phyloP scores from a whole-genome alignment of 306 rosid genomes.

The Malus orientalis region DNA sequence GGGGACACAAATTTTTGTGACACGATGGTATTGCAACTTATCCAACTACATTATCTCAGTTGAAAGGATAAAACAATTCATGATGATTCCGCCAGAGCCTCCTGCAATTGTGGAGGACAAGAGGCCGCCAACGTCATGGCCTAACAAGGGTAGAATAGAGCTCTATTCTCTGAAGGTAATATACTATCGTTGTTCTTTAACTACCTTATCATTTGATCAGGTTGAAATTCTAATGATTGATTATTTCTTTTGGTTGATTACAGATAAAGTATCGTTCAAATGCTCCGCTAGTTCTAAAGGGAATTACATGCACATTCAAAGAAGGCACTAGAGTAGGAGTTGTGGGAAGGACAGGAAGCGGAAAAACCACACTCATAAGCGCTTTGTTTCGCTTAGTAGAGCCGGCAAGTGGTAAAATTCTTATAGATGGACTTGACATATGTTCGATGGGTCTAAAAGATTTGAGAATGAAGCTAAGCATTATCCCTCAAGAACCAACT shows the following conservation, averaged over 20 bases:
- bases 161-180: slow-evolving; percentile 48
- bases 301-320: slow-evolving; percentile 56
- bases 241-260: background rate
- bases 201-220: background rate
- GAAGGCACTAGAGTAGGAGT: slow-evolving; percentile 73
- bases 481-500: slow-evolving; percentile 85
- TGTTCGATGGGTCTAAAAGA: slow-evolving; percentile 70
- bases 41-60: slow-evolving; percentile 58
- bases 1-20: slow-evolving; percentile 25
- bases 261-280: slow-evolving; percentile 62
- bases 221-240: background rate
- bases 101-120: slow-evolving; percentile 44
- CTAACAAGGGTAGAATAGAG: slow-evolving; percentile 63
- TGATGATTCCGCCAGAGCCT: slow-evolving; percentile 59
- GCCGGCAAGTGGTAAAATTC: slow-evolving; percentile 47
- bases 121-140: slow-evolving; percentile 70
- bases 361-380: slow-evolving; percentile 70
- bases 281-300: slow-evolving; percentile 59
- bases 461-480: slow-evolving; percentile 61
- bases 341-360: slow-evolving; percentile 86
- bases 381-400: slow-evolving; percentile 81
- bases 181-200: background rate
- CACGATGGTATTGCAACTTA: slow-evolving; percentile 43
- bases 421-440: slow-evolving; percentile 55
- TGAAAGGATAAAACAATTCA: slow-evolving; percentile 80